A percentile compares a stretch with the other conserved stretches of the same genome.
These are phyloP conservation scores for Buxus sempervirens DNA, from an alignment of 164 flowering plant species.

Conservation along the genomic window DNA sequence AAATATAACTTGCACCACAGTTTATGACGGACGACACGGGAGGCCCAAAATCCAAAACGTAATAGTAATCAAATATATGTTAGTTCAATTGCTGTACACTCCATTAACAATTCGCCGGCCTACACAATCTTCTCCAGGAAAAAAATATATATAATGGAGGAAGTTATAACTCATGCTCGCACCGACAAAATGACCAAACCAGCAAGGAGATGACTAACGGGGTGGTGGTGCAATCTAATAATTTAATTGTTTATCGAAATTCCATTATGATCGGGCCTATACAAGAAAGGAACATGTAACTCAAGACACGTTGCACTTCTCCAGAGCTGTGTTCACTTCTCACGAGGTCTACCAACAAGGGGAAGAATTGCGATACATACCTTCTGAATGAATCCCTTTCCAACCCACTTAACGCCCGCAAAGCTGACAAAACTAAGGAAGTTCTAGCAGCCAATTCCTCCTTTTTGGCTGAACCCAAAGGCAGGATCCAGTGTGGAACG, in stretches of 20 bases:
- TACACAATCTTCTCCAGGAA: no score
- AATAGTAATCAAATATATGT: no score
- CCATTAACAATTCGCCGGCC: no score
- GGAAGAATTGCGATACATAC: constrained; percentile 57
- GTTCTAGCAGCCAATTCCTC: constrained; percentile 89
- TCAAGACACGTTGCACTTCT: constrained; percentile 65
- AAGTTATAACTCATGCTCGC: no score
- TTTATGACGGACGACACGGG: no score
- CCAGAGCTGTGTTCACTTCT: constrained; percentile 85
- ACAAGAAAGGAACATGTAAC: constrained; percentile 63
- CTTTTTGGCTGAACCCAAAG: constrained; percentile 73
- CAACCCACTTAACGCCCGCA: constrained; percentile 52
- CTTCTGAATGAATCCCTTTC: constrained; percentile 51
- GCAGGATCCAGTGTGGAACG: constrained; percentile 56
- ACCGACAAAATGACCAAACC: no score
- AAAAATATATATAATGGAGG: no score
- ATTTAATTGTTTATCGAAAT: constrained; percentile 19
- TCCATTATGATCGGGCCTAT: constrained; percentile 77
- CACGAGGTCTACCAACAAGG: constrained; percentile 73
- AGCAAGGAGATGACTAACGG: no score
- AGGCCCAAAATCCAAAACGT: no score
- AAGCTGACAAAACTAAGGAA: constrained; percentile 53
- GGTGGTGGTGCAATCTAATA: no score
- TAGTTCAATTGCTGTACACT: no score
- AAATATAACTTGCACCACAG: no score